Evolutionary conservation across 495 filamentous ascomycete species (phyloP), one percentile per base, ranked within the genome.

Genomic region (Stereocaulon alpinum): DNA sequence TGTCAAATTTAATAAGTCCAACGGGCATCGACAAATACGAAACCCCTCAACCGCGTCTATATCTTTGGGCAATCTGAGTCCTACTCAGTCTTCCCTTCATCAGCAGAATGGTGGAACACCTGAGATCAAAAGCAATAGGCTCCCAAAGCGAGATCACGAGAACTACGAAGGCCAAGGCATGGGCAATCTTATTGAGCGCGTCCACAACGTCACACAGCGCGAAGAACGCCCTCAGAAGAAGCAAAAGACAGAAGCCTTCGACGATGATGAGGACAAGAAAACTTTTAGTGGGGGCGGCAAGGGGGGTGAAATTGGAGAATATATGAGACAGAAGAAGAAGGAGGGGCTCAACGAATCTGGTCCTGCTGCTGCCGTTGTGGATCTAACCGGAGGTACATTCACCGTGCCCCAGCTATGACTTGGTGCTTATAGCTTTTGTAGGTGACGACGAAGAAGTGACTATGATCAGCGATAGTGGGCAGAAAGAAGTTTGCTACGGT

Each of bases 401-500:
- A 52, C 15, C 41, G 43, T 52, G 24, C 60, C 27, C 44, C 30
- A 34, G 20, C 24, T 20, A 7, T 56, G 18, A 30, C 4, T 34
- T 40, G 30, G 17, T 18, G 59, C 24, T 55, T 34, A 62, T 27
- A 3, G 11, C 6, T 43, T 4, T 27, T 14, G 2, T 41, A 51
- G 67, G 65, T 42, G 80, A 79, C 29, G 86, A 87, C 41, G 80
- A 82, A 41, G 74, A 85, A 15, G 51, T 80, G 2, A 68, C 79
- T n/a, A 55, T 78, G 53, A 47, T 80, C 12, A 66, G 62, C 27
- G 74, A 73, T 50, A 68, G 70, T 12, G 61, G 56, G 24, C 73
- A 78, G 20, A 79, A 85, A 64, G 83, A 89, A 64, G 86, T 96
- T 29, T 96, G 93, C 72, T 91, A 88, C 67, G 93, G 93, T 9